Base-by-base conservation (phyloP, 768 basidiomycete species). In the Rhizopogon salebrosus region DNA sequence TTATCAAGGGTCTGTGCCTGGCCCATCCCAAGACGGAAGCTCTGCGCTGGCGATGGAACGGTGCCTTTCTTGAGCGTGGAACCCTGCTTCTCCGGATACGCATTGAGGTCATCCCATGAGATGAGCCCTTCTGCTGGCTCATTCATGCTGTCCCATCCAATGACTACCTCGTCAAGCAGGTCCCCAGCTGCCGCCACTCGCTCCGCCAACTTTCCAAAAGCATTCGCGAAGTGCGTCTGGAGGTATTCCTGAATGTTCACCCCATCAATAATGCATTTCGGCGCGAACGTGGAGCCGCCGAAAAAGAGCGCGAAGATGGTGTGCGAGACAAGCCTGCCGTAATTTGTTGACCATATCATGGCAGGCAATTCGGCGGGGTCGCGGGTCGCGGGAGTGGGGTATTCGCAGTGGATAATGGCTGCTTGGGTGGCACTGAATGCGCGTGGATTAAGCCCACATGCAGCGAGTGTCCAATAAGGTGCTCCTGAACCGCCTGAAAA, bases 311-410 rank as follows among this genome's bases (percentile, higher is more conserved):
- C 93, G 73, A 95, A 95, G 49, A 97, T 65, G 10, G 93, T 95
- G 64, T 93, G 89, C 18, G 84, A 84, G 48, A 87, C 81, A 26
- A 98, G 84, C 16, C 89, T 90, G 38, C 89, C 84, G 64, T 98
- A 98, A 65, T 98, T 98, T 23, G 95, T 98, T 6, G 85, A 83
- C 97, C 97, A 99, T 55, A 93, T 82, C 97, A 99, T 99, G 43
- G 88, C 83, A 5, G 97, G 95, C 55, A 93, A 78, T 0, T 80
- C 65, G 2, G 81, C 76, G 0, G 95, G 94, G 58, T 87, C 76
- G 4, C 91, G 78, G 0, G 69, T 62, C 41, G 77, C 75, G 1
- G 57, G 50, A 6, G 74, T 62, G 0, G 92, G 87, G 69, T 92
- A 98, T 71, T 98, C 95, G 68, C 80, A 85, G 66, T 98, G 94